Conservation (phyloP, 2,329 filamentous ascomycete genomes). For the Paracoccidioides brasiliensis region DNA sequence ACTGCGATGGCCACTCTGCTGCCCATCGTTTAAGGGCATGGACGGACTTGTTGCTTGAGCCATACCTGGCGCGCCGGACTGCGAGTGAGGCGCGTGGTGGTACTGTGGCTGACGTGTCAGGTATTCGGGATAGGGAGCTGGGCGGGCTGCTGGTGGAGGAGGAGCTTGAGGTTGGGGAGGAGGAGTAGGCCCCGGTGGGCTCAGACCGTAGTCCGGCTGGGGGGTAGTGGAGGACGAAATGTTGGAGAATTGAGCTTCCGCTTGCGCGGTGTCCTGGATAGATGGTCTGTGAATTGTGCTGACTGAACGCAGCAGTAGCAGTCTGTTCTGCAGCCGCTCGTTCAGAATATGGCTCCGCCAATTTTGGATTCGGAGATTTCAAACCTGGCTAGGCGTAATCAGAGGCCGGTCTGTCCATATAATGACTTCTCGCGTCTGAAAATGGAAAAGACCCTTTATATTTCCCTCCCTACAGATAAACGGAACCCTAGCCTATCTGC, state of each 20-base stretch:
- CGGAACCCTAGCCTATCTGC: background rate
- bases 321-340: conserved; percentile 74
- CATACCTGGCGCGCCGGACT: conserved; percentile 76
- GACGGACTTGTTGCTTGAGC: conserved; percentile 99
- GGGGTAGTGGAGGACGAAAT: conserved; percentile 71
- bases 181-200: conserved; percentile 54
- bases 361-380: conserved; percentile 45
- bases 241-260: conserved; percentile 61
- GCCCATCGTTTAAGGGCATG: conserved; percentile 61
- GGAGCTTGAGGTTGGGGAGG: conserved; percentile 26
- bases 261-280: conserved; percentile 63
- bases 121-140: conserved; percentile 59
- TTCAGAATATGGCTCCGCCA: conserved; percentile 60
- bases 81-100: conserved; percentile 57
- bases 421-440: conserved; percentile 3
- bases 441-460: background rate
- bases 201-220: conserved; percentile 76
- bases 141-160: conserved; percentile 8
- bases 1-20: conserved; percentile 59
- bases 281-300: conserved; percentile 29
- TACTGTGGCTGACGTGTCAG: conserved; percentile 63
- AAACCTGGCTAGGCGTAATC: conserved; percentile 84
- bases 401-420: conserved; percentile 49
- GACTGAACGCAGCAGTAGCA: conserved; percentile 53
- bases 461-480: conserved; percentile 2